These are phyloP conservation scores for Diutina scorzettiae DNA, from an alignment of 1,139 yeast genomes.

Conservation along the genomic window DNA sequence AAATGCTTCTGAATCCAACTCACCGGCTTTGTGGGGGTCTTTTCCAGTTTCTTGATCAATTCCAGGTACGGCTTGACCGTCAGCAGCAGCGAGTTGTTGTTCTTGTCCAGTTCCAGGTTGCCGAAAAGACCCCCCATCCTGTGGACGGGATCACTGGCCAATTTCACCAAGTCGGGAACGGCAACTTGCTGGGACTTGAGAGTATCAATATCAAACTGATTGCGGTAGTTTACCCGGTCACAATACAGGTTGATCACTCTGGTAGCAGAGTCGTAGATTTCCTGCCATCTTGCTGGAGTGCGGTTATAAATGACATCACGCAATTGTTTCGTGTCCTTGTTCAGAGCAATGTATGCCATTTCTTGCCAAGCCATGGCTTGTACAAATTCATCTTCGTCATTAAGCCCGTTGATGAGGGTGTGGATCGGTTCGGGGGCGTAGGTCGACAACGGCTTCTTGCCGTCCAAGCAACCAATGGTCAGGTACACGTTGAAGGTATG, in stretches of 20 bases:
- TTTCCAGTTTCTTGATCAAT: background rate
- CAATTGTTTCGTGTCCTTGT: conserved; percentile 32
- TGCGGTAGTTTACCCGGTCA: conserved; percentile 27
- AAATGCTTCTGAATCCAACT: background rate
- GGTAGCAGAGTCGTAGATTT: conserved; percentile 48
- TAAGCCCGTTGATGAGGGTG: conserved; percentile 64
- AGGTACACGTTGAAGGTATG: conserved; percentile 61
- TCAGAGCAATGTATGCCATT: conserved; percentile 46
- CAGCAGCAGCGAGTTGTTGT: background rate
- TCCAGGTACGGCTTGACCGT: conserved; percentile 1
- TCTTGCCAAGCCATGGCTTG: conserved; percentile 68
- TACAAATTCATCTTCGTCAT: conserved; percentile 42
- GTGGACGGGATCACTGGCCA: background rate
- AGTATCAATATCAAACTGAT: conserved; percentile 20
- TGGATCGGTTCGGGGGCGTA: conserved; percentile 62
- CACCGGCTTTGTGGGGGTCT: background rate
- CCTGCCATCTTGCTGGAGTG: conserved; percentile 42
- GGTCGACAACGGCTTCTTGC: conserved; percentile 57
- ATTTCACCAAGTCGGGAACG: background rate
- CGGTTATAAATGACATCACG: conserved; percentile 43
- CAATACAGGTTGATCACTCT: conserved; percentile 37
- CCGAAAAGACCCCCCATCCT: background rate
- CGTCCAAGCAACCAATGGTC: conserved; percentile 72
- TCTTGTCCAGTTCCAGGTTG: background rate
- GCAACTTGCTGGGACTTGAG: conserved; percentile 12